These are phyloP conservation scores for Candida nitratophila DNA, from an alignment of 805 yeast genomes.

Conservation along the genomic window DNA sequence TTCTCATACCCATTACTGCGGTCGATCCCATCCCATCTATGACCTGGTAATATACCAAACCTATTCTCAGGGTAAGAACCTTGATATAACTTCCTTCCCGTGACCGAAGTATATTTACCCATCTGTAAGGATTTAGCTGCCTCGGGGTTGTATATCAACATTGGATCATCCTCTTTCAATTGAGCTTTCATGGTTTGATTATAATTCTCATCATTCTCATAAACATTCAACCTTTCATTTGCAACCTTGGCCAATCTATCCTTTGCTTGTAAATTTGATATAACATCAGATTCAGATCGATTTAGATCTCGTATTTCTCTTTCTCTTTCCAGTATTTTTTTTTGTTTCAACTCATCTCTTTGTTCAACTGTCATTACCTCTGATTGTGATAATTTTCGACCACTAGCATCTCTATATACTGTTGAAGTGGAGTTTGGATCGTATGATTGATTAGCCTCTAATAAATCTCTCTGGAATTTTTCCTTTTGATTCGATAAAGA, in stretches of 20 bases:
- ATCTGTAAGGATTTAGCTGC: slow-evolving; percentile 3
- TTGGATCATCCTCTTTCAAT: slow-evolving; percentile 58
- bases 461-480: slow-evolving; percentile 21
- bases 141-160: slow-evolving; percentile 36
- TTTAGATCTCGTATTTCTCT: slow-evolving; percentile 23
- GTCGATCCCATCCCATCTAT: slow-evolving; percentile 88
- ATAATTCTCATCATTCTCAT: slow-evolving; percentile 32
- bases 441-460: slow-evolving; percentile 13
- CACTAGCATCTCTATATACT: slow-evolving; percentile 55
- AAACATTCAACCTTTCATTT: slow-evolving; percentile 20
- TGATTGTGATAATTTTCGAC: slow-evolving; percentile 41
- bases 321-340: slow-evolving; percentile 12
- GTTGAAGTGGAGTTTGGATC: slow-evolving; percentile 25
- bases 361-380: slow-evolving; percentile 3
- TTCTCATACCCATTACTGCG: slow-evolving; percentile 83
- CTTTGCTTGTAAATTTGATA: slow-evolving; percentile 30
- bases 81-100: slow-evolving; percentile 50
- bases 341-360: slow-evolving; percentile 1
- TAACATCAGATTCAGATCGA: slow-evolving; percentile 32
- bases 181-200: slow-evolving; percentile 26
- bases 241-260: slow-evolving; percentile 21
- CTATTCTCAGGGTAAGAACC: slow-evolving; percentile 61
- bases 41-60: slow-evolving; percentile 71
- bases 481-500: slow-evolving; percentile 21
- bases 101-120: slow-evolving; percentile 17